Conservation (phyloP, 306 rosid genomes). For the Aeschynomene evenia region DNA sequence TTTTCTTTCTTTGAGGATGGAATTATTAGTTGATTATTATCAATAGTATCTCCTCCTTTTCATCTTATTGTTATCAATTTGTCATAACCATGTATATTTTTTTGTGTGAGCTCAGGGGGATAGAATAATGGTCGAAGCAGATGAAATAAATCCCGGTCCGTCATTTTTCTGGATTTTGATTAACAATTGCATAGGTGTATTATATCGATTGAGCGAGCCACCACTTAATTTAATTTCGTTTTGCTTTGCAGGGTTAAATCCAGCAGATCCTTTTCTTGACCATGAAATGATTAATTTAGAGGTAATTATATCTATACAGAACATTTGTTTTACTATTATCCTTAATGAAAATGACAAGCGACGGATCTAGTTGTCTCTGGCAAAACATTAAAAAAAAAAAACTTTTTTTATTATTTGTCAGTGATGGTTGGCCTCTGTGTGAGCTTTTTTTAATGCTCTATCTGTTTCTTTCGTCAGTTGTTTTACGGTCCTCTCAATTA, state of each 20-base stretch:
- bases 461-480: too few relatives aligned
- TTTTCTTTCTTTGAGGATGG: background rate
- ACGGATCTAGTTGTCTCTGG: background rate
- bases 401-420: background rate
- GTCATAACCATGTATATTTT: background rate
- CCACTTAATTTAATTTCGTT: background rate
- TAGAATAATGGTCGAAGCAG: too few relatives aligned
- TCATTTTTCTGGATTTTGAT: background rate
- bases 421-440: background rate
- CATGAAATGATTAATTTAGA: background rate
- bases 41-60: background rate
- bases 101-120: background rate
- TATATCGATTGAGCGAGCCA: background rate
- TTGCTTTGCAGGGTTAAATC: background rate
- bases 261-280: background rate
- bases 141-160: background rate
- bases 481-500: too few relatives aligned
- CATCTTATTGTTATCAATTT: background rate
- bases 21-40: background rate
- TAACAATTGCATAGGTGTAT: background rate
- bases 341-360: background rate
- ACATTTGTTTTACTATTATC: background rate
- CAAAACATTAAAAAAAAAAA: background rate
- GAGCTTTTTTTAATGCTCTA: too few relatives aligned
- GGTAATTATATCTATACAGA: slow-evolving; percentile 4